Percentiles rank a stretch among this genome's conserved stretches.
These are phyloP conservation scores for Zalaria sp. DNA, from an alignment of 2,329 filamentous ascomycete genomes.

Conservation along the genomic window DNA sequence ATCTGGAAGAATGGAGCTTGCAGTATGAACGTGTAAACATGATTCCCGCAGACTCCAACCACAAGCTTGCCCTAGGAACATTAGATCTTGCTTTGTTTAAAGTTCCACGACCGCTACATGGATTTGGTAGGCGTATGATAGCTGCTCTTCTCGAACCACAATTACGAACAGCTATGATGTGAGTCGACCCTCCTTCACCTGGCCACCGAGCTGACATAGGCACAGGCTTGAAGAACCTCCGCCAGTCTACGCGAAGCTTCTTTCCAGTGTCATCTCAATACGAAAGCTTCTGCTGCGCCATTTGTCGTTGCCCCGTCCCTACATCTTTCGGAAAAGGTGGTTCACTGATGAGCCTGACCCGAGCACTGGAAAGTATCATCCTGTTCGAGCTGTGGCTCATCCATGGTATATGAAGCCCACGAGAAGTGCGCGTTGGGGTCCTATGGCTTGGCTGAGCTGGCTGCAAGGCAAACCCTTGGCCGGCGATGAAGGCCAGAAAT, in stretches of 20 bases:
- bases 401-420: slow-evolving; percentile 45
- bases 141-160: slow-evolving; percentile 49
- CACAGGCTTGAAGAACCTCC: slow-evolving; percentile 24
- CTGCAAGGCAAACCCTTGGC: slow-evolving; percentile 32
- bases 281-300: slow-evolving; percentile 45
- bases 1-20: slow-evolving; percentile 35
- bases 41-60: slow-evolving; percentile 28
- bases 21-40: slow-evolving; percentile 47
- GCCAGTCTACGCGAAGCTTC: slow-evolving; percentile 18
- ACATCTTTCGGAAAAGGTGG: slow-evolving; percentile 19
- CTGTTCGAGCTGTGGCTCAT: slow-evolving; percentile 46
- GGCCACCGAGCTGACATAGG: neutral
- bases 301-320: slow-evolving; percentile 44
- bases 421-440: slow-evolving; percentile 49
- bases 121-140: slow-evolving; percentile 36
- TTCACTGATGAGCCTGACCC: slow-evolving; percentile 36
- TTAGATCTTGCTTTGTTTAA: slow-evolving; percentile 47
- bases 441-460: slow-evolving; percentile 35
- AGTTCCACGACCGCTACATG: slow-evolving; percentile 31
- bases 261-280: slow-evolving; percentile 33
- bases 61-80: slow-evolving; percentile 39
- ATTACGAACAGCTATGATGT: slow-evolving; percentile 52
- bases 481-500: slow-evolving; percentile 32
- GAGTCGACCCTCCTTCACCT: slow-evolving; percentile 13
- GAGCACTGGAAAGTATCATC: slow-evolving; percentile 35